phyloP scores from a whole-genome alignment of 2,329 filamentous ascomycete species.

The Trichoderma oligosporum region DNA sequence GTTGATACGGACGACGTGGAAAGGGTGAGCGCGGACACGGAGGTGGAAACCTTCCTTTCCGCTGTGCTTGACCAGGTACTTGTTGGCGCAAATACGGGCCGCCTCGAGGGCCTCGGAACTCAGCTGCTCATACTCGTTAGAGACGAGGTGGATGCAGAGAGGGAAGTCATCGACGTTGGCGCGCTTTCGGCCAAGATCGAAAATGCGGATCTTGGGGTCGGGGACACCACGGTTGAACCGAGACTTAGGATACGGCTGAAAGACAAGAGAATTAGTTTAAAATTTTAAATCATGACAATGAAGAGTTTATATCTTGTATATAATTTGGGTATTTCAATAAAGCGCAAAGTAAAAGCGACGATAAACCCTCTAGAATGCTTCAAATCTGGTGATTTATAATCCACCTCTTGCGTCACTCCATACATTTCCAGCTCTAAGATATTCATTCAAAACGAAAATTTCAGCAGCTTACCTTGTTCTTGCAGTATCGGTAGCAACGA shows the following conservation, averaged over 20 bases:
- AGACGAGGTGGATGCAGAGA: slow-evolving; percentile 97
- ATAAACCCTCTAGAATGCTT: not conserved
- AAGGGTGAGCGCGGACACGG: slow-evolving; percentile 87
- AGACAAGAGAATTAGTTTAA: slow-evolving; percentile 23
- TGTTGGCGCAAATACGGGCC: slow-evolving; percentile 99
- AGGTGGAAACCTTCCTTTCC: slow-evolving; percentile 74
- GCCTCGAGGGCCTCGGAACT: slow-evolving; percentile 99
- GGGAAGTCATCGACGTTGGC: slow-evolving; percentile 99
- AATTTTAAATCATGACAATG: not conserved
- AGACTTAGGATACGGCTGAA: slow-evolving; percentile 94
- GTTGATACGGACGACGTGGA: slow-evolving; percentile 99
- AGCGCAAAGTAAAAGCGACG: not conserved
- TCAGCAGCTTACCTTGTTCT: slow-evolving; percentile 85
- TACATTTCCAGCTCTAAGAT: slow-evolving; percentile 15
- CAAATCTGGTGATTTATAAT: slow-evolving; percentile 2
- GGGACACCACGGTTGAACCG: slow-evolving; percentile 99
- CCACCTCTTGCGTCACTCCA: slow-evolving; percentile 16
- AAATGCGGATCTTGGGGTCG: slow-evolving; percentile 86
- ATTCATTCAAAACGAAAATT: slow-evolving; percentile 6
- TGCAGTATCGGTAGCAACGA: slow-evolving; percentile 99
- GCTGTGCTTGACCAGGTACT: slow-evolving; percentile 74
- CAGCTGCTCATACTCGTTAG: slow-evolving; percentile 99
- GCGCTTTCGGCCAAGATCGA: slow-evolving; percentile 97
- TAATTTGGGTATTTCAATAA: not conserved
- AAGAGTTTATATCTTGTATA: not conserved